Conservation (phyloP, 176 grass and related monocot species). For the Elaeis guineensis region DNA sequence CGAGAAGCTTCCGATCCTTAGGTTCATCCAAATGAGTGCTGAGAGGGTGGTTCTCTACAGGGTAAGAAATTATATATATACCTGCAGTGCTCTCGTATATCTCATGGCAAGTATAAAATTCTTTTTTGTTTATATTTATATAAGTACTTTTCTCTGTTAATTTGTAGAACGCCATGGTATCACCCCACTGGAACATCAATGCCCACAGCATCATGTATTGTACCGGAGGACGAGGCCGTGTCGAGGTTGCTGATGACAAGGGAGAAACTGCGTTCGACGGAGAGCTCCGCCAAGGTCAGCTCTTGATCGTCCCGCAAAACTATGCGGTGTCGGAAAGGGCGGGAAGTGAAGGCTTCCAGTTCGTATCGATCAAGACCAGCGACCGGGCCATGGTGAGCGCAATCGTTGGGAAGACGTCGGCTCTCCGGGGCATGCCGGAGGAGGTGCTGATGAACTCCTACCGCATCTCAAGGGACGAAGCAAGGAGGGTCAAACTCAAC, state of each 20-base stretch:
- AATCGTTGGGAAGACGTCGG: constrained; percentile 13
- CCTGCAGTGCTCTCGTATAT: too few relatives aligned
- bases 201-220: constrained; percentile 21
- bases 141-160: not conserved
- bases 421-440: constrained; percentile 4
- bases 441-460: constrained; percentile 22
- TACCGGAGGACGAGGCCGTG: constrained; percentile 6
- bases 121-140: too few relatives aligned
- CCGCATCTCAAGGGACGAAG: constrained; percentile 19
- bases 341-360: constrained; percentile 8
- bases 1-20: constrained; percentile 33
- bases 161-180: constrained; percentile 4
- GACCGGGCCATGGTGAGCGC: too few relatives aligned
- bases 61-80: not conserved
- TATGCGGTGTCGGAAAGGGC: constrained; percentile 17
- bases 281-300: constrained; percentile 1
- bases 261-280: constrained; percentile 11
- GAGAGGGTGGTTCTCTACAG: constrained; percentile 22
- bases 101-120: too few relatives aligned
- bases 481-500: constrained; percentile 14
- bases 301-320: too few relatives aligned
- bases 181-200: constrained; percentile 28
- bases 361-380: constrained; percentile 28
- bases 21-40: constrained; percentile 30
- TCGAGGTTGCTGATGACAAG: constrained; percentile 5